Conservation (phyloP, 352 stramenopile species). For the Peronospora belbahrii region DNA sequence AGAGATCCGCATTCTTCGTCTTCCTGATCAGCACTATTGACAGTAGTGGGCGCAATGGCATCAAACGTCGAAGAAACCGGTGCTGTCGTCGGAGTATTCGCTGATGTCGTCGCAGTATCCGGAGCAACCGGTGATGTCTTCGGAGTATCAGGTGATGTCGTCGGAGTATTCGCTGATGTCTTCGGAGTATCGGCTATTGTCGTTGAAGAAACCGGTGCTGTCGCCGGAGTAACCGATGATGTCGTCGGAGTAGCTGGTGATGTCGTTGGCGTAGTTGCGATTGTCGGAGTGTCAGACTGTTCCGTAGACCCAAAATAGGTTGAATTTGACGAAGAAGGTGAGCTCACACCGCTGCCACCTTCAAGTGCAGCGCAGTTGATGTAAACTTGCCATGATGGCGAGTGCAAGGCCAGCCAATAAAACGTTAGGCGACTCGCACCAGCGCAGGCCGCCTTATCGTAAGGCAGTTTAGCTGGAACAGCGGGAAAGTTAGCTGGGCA, state of each 20-base stretch:
- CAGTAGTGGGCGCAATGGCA: too few relatives aligned
- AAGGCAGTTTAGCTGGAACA: conserved; percentile 27
- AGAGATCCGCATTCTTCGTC: conserved; percentile 11
- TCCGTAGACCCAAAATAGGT: not conserved
- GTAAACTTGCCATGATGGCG: conserved; percentile 39
- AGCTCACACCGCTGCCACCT: conserved; percentile 3
- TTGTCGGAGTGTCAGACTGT: not conserved
- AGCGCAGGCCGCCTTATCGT: conserved; percentile 23
- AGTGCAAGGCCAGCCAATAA: conserved; percentile 41
- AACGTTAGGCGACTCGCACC: conserved; percentile 26
- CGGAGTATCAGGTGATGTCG: too few relatives aligned
- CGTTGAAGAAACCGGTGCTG: too few relatives aligned
- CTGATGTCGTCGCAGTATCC: too few relatives aligned
- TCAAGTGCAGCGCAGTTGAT: conserved; percentile 28
- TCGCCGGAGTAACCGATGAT: too few relatives aligned
- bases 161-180: too few relatives aligned
- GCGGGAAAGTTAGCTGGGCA: conserved; percentile 29
- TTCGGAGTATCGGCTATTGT: too few relatives aligned
- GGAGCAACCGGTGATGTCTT: too few relatives aligned
- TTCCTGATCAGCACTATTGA: too few relatives aligned
- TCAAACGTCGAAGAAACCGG: too few relatives aligned
- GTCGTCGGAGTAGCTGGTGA: conserved; percentile 1
- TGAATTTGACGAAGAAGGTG: not conserved
- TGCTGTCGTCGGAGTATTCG: too few relatives aligned
- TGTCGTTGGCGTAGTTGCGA: not conserved